Evolutionary conservation across 768 basidiomycete species (phyloP).

Genomic region (Lactarius sp.): DNA sequence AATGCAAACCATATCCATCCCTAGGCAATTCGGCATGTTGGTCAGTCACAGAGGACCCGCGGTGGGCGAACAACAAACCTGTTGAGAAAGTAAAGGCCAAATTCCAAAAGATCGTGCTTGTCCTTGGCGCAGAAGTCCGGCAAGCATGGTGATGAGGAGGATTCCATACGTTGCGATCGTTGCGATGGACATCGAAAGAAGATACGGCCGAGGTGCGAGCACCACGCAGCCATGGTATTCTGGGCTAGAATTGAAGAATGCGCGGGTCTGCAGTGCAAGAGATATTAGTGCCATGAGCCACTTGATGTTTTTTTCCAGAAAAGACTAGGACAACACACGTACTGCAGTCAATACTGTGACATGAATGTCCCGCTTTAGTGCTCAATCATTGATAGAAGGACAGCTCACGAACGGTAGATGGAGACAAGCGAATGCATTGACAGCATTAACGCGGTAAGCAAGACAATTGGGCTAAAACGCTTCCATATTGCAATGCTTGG

Average conservation of each 20-base stretch:
- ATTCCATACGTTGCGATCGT: slow-evolving; percentile 4
- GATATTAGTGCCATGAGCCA: background rate
- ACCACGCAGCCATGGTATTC: slow-evolving; percentile 7
- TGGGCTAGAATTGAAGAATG: background rate
- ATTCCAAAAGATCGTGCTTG: background rate
- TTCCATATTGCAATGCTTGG: slow-evolving; percentile 8
- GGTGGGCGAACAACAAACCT: background rate
- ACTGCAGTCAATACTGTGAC: background rate
- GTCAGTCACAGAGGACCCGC: background rate
- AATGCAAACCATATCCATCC: slow-evolving; percentile 17
- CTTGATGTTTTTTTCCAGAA: no score
- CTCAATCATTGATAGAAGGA: background rate
- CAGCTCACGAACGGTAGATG: background rate
- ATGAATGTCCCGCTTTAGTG: background rate
- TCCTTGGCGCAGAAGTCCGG: slow-evolving; percentile 6
- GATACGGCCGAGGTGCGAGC: background rate
- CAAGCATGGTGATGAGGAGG: slow-evolving; percentile 7
- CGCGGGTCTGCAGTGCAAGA: background rate
- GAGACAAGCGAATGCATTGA: background rate
- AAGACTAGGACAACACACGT: background rate
- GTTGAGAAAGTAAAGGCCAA: slow-evolving; percentile 6
- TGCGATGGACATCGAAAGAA: slow-evolving; percentile 6
- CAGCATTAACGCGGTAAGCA: background rate
- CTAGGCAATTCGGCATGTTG: background rate
- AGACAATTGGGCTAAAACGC: background rate